A percentile compares a stretch with the other conserved stretches of the same genome.
These are phyloP conservation scores for Sporothrix brunneoviolacea DNA, from an alignment of 2,329 filamentous ascomycete species.

Conservation along the genomic window DNA sequence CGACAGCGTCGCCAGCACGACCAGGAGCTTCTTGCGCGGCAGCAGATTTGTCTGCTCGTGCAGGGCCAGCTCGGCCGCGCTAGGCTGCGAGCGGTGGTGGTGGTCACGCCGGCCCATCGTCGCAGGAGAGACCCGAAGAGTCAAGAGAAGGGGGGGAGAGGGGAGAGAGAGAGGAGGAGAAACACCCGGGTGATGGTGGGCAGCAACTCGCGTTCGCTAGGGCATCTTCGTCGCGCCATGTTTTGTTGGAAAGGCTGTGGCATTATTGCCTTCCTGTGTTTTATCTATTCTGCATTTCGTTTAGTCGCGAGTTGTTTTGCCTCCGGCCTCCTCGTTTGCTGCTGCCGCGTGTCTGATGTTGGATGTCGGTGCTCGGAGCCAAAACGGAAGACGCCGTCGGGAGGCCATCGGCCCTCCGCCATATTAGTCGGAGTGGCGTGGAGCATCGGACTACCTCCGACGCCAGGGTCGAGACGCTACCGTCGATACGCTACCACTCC, in stretches of 20 bases:
- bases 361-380: background rate
- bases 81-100: background rate
- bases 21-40: constrained; percentile 39
- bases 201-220: no score
- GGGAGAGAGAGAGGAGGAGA: no score
- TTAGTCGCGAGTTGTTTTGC: no score
- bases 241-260: background rate
- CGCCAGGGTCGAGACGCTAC: background rate
- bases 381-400: background rate
- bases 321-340: no score
- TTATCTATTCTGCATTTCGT: no score
- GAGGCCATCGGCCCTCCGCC: no score
- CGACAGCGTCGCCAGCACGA: constrained; percentile 39
- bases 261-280: background rate
- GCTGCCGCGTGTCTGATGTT: background rate
- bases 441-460: background rate
- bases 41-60: constrained; percentile 47
- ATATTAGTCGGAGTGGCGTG: background rate
- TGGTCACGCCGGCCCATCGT: no score
- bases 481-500: background rate
- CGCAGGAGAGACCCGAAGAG: background rate
- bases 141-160: background rate
- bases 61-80: background rate
- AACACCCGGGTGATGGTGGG: background rate
- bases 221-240: no score